phyloP scores from a whole-genome alignment of 352 stramenopile genomes.

The Phytophthora colocasiae region DNA sequence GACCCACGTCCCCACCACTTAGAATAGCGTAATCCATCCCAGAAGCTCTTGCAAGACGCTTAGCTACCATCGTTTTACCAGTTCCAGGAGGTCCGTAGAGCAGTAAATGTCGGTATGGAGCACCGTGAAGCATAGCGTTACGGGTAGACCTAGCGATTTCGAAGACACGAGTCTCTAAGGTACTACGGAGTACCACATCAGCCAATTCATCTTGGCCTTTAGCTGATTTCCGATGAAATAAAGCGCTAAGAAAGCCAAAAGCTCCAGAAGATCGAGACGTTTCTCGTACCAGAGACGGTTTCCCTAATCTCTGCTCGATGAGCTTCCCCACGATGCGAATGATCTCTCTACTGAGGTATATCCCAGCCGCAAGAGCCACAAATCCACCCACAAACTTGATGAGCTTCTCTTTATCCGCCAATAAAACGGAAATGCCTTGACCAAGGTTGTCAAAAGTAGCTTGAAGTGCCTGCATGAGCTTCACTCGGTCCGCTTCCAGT shows the following conservation, averaged over 20 bases:
- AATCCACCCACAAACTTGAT: constrained; percentile 65
- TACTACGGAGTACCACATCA: constrained; percentile 64
- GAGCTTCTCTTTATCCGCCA: constrained; percentile 70
- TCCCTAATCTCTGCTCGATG: constrained; percentile 71
- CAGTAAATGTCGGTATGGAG: constrained; percentile 84
- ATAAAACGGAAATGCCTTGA: constrained; percentile 53
- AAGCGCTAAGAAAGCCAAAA: constrained; percentile 44
- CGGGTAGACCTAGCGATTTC: constrained; percentile 69
- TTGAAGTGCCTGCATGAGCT: constrained; percentile 71
- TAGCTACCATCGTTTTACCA: constrained; percentile 91
- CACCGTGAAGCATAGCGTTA: constrained; percentile 66
- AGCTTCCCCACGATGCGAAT: constrained; percentile 67
- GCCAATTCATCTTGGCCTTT: constrained; percentile 54
- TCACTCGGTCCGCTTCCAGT: constrained; percentile 69
- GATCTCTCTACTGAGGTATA: constrained; percentile 70
- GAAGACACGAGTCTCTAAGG: constrained; percentile 67
- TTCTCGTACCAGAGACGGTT: constrained; percentile 76
- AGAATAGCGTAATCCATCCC: constrained; percentile 88
- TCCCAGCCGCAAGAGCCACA: constrained; percentile 58
- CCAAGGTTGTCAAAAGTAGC: constrained; percentile 78
- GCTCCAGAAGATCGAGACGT: constrained; percentile 63
- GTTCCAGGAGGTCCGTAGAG: constrained; percentile 86
- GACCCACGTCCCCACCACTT: constrained; percentile 85
- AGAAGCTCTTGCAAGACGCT: constrained; percentile 67
- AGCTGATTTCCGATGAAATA: constrained; percentile 30